These are phyloP conservation scores for Penicillium odoratum DNA, from an alignment of 495 filamentous ascomycete species.

Conservation along the genomic window DNA sequence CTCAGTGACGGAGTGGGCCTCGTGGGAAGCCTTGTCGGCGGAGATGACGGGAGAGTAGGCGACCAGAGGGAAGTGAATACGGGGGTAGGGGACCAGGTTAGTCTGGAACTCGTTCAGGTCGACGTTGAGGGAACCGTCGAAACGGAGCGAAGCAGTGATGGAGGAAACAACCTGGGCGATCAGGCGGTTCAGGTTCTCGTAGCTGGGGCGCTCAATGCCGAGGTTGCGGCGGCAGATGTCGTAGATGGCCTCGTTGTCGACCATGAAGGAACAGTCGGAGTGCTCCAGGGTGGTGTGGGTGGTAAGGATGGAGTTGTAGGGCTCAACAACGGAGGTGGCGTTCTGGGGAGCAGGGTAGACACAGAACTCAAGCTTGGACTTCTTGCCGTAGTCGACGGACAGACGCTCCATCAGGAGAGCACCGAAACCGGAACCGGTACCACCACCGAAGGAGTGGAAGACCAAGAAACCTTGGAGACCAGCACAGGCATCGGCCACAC, in stretches of 20 bases:
- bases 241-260: slow-evolving; percentile 99
- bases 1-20: slow-evolving; percentile 71
- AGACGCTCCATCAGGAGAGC: slow-evolving; percentile 97
- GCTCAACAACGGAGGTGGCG: slow-evolving; percentile 95
- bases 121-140: slow-evolving; percentile 98
- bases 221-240: slow-evolving; percentile 98
- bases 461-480: slow-evolving; percentile 98
- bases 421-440: slow-evolving; percentile 97
- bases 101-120: slow-evolving; percentile 99
- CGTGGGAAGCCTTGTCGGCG: slow-evolving; percentile 89
- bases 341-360: slow-evolving; percentile 97
- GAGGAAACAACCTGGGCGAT: slow-evolving; percentile 99
- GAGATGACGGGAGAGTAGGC: slow-evolving; percentile 95
- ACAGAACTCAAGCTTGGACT: slow-evolving; percentile 99
- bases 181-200: slow-evolving; percentile 97
- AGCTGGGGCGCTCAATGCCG: slow-evolving; percentile 93
- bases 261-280: slow-evolving; percentile 99
- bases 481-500: slow-evolving; percentile 93
- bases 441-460: slow-evolving; percentile 99
- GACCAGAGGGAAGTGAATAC: slow-evolving; percentile 98
- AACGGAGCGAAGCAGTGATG: slow-evolving; percentile 96
- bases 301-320: slow-evolving; percentile 98
- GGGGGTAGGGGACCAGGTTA: slow-evolving; percentile 97
- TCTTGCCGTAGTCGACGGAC: slow-evolving; percentile 98
- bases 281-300: slow-evolving; percentile 99